A percentile compares a stretch with the other conserved stretches of the same genome.
phyloP scores from a whole-genome alignment of 371 early-diverging fungal species.

The Syncephalastrum contaminatum region DNA sequence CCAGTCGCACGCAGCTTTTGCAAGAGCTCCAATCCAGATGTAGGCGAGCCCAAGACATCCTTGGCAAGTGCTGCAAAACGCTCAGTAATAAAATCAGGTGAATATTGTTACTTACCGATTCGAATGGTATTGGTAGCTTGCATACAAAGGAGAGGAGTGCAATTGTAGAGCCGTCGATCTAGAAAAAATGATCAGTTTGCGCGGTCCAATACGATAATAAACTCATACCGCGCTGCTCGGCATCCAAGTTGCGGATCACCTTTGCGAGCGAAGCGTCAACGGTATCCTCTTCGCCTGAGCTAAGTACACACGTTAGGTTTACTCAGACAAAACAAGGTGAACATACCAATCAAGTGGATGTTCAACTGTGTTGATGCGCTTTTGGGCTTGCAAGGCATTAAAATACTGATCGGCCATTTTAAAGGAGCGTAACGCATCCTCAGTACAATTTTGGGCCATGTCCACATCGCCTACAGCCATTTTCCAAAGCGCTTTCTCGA shows the following conservation, averaged over 20 bases:
- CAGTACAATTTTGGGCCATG: constrained; percentile 28
- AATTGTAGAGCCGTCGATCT: too few species aligned
- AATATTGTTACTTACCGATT: constrained; percentile 16
- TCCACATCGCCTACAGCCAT: constrained; percentile 47
- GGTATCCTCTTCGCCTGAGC: too few species aligned
- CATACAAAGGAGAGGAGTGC: constrained; percentile 12
- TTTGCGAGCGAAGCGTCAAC: too few species aligned
- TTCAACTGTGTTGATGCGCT: constrained; percentile 49
- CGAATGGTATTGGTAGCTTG: constrained; percentile 14
- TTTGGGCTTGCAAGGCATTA: constrained; percentile 41
- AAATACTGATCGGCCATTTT: constrained; percentile 43
- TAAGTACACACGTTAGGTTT: too few species aligned
- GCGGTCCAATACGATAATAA: not conserved
- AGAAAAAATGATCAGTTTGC: too few species aligned
- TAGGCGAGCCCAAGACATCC: too few species aligned
- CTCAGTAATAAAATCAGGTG: too few species aligned
- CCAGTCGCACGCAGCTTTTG: too few species aligned
- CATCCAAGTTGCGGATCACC: not conserved
- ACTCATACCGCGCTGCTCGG: not conserved
- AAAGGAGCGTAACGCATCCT: constrained; percentile 45
- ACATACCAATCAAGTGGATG: constrained; percentile 34
- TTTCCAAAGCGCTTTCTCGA: constrained; percentile 28
- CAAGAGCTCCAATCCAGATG: too few species aligned
- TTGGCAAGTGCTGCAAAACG: too few species aligned
- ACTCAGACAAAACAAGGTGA: not conserved